These are phyloP conservation scores for Aspergillus egyptiacus DNA, from an alignment of 495 filamentous ascomycete species.

Conservation along the genomic window DNA sequence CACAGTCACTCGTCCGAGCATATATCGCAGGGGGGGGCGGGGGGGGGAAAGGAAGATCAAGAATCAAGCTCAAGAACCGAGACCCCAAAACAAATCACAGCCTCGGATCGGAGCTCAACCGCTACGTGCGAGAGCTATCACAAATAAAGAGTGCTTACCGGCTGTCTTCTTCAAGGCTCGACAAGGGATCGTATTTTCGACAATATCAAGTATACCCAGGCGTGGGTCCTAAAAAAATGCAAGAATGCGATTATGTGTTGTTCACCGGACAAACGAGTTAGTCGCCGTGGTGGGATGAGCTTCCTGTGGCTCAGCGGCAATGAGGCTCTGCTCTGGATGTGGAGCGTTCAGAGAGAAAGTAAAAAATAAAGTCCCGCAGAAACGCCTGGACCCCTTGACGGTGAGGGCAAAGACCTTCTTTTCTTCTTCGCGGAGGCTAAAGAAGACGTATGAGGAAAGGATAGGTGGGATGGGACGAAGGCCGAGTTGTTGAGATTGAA, in stretches of 20 bases:
- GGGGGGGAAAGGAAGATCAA: too few relatives aligned
- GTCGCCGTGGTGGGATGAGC: not conserved
- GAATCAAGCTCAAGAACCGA: too few relatives aligned
- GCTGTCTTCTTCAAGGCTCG: too few relatives aligned
- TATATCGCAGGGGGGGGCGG: too few relatives aligned
- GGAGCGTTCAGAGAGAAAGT: not conserved
- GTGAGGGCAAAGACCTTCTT: too few relatives aligned
- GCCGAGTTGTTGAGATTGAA: slow-evolving; percentile 1
- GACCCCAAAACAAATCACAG: too few relatives aligned
- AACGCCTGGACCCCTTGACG: too few relatives aligned
- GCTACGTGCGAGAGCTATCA: too few relatives aligned
- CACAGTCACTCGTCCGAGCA: not conserved
- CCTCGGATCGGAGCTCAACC: too few relatives aligned
- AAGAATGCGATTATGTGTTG: not conserved
- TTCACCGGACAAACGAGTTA: not conserved
- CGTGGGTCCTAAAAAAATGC: too few relatives aligned
- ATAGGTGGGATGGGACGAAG: not conserved
- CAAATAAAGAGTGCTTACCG: too few relatives aligned
- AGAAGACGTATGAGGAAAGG: not conserved
- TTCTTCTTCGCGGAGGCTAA: not conserved
- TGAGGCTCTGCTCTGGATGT: not conserved
- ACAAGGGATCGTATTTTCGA: not conserved
- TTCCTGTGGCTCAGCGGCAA: not conserved
- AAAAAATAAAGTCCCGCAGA: too few relatives aligned
- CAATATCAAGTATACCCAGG: not conserved